Base-by-base conservation (phyloP, 108 stramenopile genomes). In the Parmales sp. region DNA sequence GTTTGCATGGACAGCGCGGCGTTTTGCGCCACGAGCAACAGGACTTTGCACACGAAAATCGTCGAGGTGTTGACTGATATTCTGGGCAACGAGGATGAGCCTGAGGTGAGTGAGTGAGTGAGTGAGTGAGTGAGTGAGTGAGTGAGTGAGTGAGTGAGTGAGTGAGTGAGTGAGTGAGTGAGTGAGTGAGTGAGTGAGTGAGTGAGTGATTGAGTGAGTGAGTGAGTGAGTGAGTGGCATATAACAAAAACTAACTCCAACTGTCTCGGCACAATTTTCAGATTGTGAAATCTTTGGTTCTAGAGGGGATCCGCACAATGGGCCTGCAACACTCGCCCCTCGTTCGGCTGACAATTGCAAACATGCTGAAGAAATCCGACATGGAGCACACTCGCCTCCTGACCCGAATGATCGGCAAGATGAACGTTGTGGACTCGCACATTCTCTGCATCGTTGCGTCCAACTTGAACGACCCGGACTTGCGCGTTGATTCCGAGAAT, bases 261-360 rank as follows among this genome's bases (percentile, higher is more conserved):
- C n/a, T n/a, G n/a, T n/a, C n/a, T n/a, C n/a, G n/a, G n/a, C n/a
- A n/a, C n/a, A n/a, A n/a, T n/a, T n/a, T n/a, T n/a, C n/a, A n/a
- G 54, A 60, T 34, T 3, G 54, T 60, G 3, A 60, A 60, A 34
- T 34, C 31, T 29, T 4, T 60, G 1, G 54, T 60, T 20, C 13
- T 60, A 1, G 54, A 60, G 3, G 36, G 54, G 29, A 60, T 60
- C 36, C 29, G 54, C 31, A 5, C 28, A 7, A 60, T 60, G 54
- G 54, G 54, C 54, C 31, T 60, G 3, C 54, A 60, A 34, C 54
- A 60, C 54, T 28, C 29, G 54, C 54, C 54, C 5, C 28, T 60
- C 5, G 54, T 60, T 26, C 3, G 54, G 3, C 4, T 1, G 28
- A 60, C 28, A 13, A 34, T 60, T 11, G 54, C 54, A 28, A 60